These are phyloP conservation scores for Microcos paniculata DNA, from an alignment of 345 rosid species.

Conservation along the genomic window DNA sequence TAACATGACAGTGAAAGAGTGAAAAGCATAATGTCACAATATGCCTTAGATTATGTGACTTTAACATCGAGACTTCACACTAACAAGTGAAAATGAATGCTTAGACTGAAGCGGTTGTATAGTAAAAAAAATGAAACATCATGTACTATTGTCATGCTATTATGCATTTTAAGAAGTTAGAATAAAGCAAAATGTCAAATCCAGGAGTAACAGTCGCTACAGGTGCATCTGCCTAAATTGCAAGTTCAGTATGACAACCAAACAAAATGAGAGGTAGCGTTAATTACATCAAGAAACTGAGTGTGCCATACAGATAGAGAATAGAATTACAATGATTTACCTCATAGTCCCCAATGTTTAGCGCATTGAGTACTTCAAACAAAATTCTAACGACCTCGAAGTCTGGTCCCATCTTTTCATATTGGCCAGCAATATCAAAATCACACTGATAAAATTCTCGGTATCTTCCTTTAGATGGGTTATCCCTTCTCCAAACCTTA, in stretches of 20 bases:
- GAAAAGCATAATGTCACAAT: neutral
- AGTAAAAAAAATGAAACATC: neutral
- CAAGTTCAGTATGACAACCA: neutral
- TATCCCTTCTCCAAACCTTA: constrained; percentile 89
- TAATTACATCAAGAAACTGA: neutral
- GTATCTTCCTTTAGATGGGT: constrained; percentile 91
- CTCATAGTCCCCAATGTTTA: constrained; percentile 87
- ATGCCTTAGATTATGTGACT: neutral
- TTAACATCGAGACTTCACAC: neutral
- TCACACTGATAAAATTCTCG: constrained; percentile 99
- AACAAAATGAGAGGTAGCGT: neutral
- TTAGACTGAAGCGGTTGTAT: neutral
- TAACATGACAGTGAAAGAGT: neutral
- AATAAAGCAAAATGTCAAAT: neutral
- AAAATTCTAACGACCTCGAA: constrained; percentile 73
- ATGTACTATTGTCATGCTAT: neutral
- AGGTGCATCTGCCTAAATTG: neutral
- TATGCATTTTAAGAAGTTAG: neutral
- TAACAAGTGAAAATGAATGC: neutral
- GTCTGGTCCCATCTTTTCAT: constrained; percentile 92
- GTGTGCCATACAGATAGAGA: neutral
- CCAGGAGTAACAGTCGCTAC: neutral
- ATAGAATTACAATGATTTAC: constrained; percentile 31
- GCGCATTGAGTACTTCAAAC: constrained; percentile 76
- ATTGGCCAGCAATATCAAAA: constrained; percentile 90